Evolutionary conservation across 306 rosid species (phyloP).

Genomic region (Astragalus glycyphyllos): DNA sequence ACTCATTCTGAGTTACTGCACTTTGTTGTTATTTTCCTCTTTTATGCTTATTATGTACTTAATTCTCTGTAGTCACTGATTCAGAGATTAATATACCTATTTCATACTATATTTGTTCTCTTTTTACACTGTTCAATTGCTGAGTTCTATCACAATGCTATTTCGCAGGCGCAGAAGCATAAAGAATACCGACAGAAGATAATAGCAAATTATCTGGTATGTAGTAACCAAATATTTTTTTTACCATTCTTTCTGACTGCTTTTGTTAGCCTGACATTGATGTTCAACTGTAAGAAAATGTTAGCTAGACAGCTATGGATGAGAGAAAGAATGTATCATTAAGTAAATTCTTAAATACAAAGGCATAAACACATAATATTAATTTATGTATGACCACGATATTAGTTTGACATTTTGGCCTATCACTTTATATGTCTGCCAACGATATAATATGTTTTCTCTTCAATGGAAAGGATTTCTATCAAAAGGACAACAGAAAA

Average conservation of each 20-base stretch:
- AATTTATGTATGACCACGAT: background rate
- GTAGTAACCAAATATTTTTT: conserved; percentile 14
- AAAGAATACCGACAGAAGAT: conserved; percentile 84
- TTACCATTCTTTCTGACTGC: conserved; percentile 22
- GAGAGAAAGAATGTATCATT: conserved; percentile 17
- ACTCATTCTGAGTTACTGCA: too few relatives aligned
- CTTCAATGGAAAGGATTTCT: conserved; percentile 6
- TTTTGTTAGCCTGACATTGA: conserved; percentile 26
- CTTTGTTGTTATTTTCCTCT: too few relatives aligned
- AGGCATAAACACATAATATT: conserved; percentile 9
- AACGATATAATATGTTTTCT: background rate
- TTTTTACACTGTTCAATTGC: too few relatives aligned
- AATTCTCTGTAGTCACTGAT: too few relatives aligned
- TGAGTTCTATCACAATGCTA: too few relatives aligned
- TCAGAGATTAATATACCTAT: too few relatives aligned
- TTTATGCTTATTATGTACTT: too few relatives aligned
- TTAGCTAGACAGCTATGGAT: conserved; percentile 17
- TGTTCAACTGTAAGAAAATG: conserved; percentile 22
- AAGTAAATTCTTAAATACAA: conserved; percentile 32
- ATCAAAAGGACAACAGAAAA: background rate
- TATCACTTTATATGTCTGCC: conserved; percentile 15
- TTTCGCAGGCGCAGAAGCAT: conserved; percentile 75
- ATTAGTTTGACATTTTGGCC: conserved; percentile 29
- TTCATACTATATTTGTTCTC: too few relatives aligned
- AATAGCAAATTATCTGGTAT: conserved; percentile 77